Evolutionary conservation across 2,329 filamentous ascomycete genomes (phyloP).

Genomic region (Colletotrichum sp.): DNA sequence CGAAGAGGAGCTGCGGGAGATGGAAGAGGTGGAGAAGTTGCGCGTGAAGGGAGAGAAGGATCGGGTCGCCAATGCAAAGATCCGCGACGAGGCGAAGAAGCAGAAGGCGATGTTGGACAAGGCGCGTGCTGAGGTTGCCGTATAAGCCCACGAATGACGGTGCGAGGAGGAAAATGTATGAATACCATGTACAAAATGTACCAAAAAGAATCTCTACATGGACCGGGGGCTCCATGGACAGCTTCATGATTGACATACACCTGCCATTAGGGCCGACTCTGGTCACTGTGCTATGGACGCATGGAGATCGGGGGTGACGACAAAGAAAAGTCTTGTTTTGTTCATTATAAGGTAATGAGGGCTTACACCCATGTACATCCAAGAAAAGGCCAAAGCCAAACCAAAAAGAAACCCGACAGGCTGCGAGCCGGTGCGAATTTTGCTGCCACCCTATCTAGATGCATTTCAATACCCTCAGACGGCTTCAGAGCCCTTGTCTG

Average conservation of each 20-base stretch:
- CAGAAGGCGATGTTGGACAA: slow-evolving; percentile 59
- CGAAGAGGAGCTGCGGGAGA: slow-evolving; percentile 62
- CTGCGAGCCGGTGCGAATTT: neutral
- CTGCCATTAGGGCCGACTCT: neutral
- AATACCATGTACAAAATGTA: slow-evolving; percentile 22
- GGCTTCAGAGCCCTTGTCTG: neutral
- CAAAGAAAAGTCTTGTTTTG: neutral
- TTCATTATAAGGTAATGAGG: neutral
- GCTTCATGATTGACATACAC: neutral
- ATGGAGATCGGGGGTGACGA: neutral
- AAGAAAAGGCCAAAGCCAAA: neutral
- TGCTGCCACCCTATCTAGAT: neutral
- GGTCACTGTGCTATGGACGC: neutral
- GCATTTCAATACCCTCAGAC: neutral
- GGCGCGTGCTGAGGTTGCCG: slow-evolving; percentile 33
- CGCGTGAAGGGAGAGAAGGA: slow-evolving; percentile 57
- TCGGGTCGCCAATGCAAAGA: slow-evolving; percentile 55
- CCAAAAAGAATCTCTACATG: slow-evolving; percentile 15
- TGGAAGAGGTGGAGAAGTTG: slow-evolving; percentile 62
- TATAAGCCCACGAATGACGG: slow-evolving; percentile 25
- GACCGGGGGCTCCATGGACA: neutral
- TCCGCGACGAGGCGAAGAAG: slow-evolving; percentile 61
- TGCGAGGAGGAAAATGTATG: slow-evolving; percentile 4
- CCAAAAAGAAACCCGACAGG: neutral
- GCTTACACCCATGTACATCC: slow-evolving; percentile 1